Evolutionary conservation across 768 basidiomycete genomes (phyloP).

Genomic region (Sistotremastrum suecicum): DNA sequence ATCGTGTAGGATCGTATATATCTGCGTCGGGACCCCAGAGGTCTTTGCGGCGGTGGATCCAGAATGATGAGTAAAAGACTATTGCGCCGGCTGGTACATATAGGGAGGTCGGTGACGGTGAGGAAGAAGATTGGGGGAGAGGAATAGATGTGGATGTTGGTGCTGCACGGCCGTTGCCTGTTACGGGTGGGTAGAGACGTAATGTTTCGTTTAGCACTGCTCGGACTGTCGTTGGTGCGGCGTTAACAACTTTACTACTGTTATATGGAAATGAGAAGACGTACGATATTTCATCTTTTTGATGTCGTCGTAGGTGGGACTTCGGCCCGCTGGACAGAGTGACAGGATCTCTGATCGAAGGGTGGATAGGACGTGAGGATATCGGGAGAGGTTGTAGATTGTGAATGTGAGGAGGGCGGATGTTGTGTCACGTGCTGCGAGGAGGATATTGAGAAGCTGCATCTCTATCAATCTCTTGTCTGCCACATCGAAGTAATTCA

Average conservation of each 20-base stretch:
- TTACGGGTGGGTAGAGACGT: constrained; percentile 20
- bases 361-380: constrained; percentile 11
- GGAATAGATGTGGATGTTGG: background rate
- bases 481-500: constrained; percentile 21
- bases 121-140: background rate
- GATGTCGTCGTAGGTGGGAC: constrained; percentile 10
- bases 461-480: constrained; percentile 5
- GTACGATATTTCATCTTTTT: constrained; percentile 13
- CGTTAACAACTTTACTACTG: background rate
- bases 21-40: constrained; percentile 23
- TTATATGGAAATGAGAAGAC: constrained; percentile 1
- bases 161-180: background rate
- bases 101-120: background rate
- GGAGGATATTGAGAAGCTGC: constrained; percentile 4
- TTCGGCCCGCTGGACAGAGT: constrained; percentile 4
- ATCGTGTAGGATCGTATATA: constrained; percentile 20
- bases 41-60: constrained; percentile 16
- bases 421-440: constrained; percentile 9
- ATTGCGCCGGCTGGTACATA: constrained; percentile 18
- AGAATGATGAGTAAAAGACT: constrained; percentile 12
- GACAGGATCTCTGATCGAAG: constrained; percentile 13
- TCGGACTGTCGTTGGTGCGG: constrained; percentile 7
- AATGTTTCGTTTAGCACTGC: constrained; percentile 22
- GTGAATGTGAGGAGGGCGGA: constrained; percentile 17
- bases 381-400: constrained; percentile 14